These are phyloP conservation scores for Floccularia luteovirens DNA, from an alignment of 768 basidiomycete genomes.

Conservation along the genomic window DNA sequence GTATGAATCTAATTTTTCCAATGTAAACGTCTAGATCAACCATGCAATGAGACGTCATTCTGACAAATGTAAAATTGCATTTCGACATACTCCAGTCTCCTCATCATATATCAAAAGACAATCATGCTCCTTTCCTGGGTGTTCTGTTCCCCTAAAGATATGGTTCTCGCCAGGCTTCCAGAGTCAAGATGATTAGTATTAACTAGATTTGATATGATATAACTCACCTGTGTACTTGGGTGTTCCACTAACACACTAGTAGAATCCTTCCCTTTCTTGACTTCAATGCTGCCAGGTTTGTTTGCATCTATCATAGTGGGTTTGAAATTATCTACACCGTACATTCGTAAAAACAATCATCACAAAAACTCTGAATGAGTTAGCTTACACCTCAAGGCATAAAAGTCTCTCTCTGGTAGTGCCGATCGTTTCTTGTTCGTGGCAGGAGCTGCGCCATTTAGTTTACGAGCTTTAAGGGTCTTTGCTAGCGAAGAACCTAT, in stretches of 20 bases:
- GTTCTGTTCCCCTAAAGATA: conserved; percentile 51
- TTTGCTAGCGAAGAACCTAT: conserved; percentile 58
- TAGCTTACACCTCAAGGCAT: conserved; percentile 67
- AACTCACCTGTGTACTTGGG: conserved; percentile 52
- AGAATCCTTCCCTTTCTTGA: conserved; percentile 44
- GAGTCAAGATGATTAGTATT: neutral
- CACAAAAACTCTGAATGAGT: too few relatives aligned
- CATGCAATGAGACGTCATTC: conserved; percentile 5
- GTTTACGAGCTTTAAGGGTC: conserved; percentile 64
- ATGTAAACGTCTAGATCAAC: conserved; percentile 49
- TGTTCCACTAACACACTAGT: conserved; percentile 57
- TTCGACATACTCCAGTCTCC: conserved; percentile 48
- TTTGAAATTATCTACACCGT: conserved; percentile 60
- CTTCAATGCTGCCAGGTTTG: conserved; percentile 59
- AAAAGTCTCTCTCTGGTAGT: conserved; percentile 62
- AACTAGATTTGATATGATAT: neutral
- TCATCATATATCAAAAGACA: conserved; percentile 81
- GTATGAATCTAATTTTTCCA: conserved; percentile 70
- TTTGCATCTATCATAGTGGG: conserved; percentile 62
- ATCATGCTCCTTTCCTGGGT: conserved; percentile 57
- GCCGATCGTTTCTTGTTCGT: conserved; percentile 28
- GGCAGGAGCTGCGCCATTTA: conserved; percentile 38
- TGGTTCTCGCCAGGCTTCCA: conserved; percentile 43
- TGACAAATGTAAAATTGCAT: neutral
- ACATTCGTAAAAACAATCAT: neutral